These are phyloP conservation scores for Wickerhamiella azyma DNA, from an alignment of 805 yeast genomes.

Conservation along the genomic window DNA sequence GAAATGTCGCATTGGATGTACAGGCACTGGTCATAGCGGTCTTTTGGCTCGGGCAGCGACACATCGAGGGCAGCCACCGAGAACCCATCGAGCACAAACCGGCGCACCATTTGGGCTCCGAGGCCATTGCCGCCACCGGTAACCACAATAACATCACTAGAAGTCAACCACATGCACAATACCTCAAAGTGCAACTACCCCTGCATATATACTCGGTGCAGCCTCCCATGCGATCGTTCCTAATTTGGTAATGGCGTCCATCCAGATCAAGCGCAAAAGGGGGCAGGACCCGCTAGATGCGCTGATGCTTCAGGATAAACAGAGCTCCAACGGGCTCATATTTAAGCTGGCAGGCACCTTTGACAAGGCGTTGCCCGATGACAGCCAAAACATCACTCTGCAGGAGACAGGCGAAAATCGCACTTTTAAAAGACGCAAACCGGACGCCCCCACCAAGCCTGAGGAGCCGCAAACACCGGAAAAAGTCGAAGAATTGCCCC, in stretches of 20 bases:
- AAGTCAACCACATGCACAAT: conserved; percentile 17
- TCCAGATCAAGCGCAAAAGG: conserved; percentile 76
- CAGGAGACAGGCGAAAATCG: conserved; percentile 21
- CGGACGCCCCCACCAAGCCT: not conserved
- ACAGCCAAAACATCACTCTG: conserved; percentile 10
- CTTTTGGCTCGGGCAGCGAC: conserved; percentile 27
- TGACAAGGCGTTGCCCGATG: conserved; percentile 11
- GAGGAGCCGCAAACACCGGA: conserved; percentile 7
- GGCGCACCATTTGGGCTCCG: conserved; percentile 47
- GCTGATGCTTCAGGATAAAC: conserved; percentile 25
- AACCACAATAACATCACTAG: conserved; percentile 46
- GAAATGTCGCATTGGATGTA: conserved; percentile 65
- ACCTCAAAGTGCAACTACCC: no score
- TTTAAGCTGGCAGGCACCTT: conserved; percentile 22
- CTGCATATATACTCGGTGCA: not conserved
- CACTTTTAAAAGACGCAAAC: conserved; percentile 19
- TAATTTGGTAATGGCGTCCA: conserved; percentile 19
- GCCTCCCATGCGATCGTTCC: not conserved
- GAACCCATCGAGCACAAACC: conserved; percentile 33
- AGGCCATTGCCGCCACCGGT: conserved; percentile 82
- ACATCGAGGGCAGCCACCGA: conserved; percentile 58
- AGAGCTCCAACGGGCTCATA: conserved; percentile 14
- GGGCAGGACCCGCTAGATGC: conserved; percentile 85
- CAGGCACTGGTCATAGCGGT: conserved; percentile 29
- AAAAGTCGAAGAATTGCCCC: conserved; percentile 33